phyloP scores from a whole-genome alignment of 129 eudicot genomes.

The Helianthus annuus region DNA sequence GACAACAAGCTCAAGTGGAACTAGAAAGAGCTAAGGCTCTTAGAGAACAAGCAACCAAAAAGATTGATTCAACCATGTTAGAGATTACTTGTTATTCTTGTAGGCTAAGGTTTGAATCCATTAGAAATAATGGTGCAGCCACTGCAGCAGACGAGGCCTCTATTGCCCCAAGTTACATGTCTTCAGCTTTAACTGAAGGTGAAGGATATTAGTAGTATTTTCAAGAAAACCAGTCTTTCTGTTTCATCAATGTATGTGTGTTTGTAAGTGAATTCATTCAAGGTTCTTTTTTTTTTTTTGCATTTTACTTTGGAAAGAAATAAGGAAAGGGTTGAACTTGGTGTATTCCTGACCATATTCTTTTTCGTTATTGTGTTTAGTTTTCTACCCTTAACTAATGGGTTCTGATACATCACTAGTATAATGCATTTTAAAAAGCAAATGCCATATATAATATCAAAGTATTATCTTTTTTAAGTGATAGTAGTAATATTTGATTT shows the following conservation, averaged over 20 bases:
- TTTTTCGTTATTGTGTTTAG: neutral
- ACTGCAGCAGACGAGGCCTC: constrained; percentile 41
- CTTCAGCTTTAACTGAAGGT: constrained; percentile 58
- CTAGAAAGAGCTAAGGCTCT: constrained; percentile 61
- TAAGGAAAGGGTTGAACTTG: constrained; percentile 31
- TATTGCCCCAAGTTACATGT: constrained; percentile 62
- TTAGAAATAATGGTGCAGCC: constrained; percentile 20
- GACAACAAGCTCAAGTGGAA: constrained; percentile 77
- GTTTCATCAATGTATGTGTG: constrained; percentile 21
- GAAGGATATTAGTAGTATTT: constrained; percentile 45
- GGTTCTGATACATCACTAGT: neutral
- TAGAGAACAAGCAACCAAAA: constrained; percentile 57
- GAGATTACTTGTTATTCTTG: constrained; percentile 81
- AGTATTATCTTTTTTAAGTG: too few relatives aligned
- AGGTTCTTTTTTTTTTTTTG: constrained; percentile 10
- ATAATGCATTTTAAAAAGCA: neutral
- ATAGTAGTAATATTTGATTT: too few relatives aligned
- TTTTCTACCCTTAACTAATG: constrained; percentile 3
- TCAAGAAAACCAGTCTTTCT: constrained; percentile 13
- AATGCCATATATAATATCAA: too few relatives aligned
- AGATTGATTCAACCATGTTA: constrained; percentile 45
- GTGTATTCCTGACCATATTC: constrained; percentile 19
- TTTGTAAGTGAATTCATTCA: constrained; percentile 39
- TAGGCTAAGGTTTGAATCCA: constrained; percentile 49
- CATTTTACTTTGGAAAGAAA: constrained; percentile 29